These are phyloP conservation scores for Triticum monococcum DNA, from an alignment of 176 grass and related monocot genomes.

Conservation along the genomic window DNA sequence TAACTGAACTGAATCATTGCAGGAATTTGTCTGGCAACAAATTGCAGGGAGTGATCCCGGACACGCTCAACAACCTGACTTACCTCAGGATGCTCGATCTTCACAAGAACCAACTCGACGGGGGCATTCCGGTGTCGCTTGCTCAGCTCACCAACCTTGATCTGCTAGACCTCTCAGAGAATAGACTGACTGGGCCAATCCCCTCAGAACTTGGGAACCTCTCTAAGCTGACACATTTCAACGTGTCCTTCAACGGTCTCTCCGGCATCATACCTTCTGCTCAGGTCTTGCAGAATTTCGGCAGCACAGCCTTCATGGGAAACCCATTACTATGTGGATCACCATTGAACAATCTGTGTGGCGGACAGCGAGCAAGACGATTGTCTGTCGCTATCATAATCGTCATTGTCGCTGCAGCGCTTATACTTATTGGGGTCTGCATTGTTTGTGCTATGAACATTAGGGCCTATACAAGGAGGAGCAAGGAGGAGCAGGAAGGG, in stretches of 20 bases:
- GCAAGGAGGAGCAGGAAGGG: conserved; percentile 30
- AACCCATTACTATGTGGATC: conserved; percentile 72
- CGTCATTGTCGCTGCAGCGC: conserved; percentile 74
- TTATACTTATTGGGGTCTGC: conserved; percentile 85
- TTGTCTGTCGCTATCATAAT: conserved; percentile 66
- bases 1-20: conserved; percentile 34
- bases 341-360: conserved; percentile 62
- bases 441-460: conserved; percentile 84
- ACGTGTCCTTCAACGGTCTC: conserved; percentile 81
- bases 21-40: conserved; percentile 84
- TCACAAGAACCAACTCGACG: conserved; percentile 59
- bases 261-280: conserved; percentile 66
- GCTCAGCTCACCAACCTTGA: conserved; percentile 68
- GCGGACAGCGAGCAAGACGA: conserved; percentile 22
- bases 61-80: conserved; percentile 69
- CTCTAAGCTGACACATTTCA: conserved; percentile 67
- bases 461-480: conserved; percentile 53
- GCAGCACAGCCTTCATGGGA: conserved; percentile 43
- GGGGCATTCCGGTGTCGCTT: conserved; percentile 59
- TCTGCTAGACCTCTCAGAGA: conserved; percentile 73
- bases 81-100: conserved; percentile 78
- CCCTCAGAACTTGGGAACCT: conserved; percentile 61
- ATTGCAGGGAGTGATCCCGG: conserved; percentile 66
- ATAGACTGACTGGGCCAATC: conserved; percentile 54
- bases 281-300: conserved; percentile 60